Base-by-base conservation (phyloP, 148 eudicot species). In the Chenopodium album region DNA sequence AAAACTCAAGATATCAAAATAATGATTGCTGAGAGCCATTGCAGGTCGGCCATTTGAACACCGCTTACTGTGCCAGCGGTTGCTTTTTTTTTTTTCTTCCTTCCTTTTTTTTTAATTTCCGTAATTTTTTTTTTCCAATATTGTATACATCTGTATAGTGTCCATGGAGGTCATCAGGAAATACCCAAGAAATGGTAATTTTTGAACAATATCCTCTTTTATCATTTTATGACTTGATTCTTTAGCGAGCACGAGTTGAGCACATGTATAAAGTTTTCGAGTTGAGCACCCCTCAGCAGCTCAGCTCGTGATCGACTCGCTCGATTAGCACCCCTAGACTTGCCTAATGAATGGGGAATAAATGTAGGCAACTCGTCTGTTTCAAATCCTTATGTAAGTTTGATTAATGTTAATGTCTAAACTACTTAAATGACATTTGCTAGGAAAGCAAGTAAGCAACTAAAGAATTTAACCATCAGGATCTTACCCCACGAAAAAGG, bases 401-500 rank as follows among this genome's bases (percentile, higher is more conserved):
- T 70, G 73, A 1, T 32, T 32, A 70, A 17, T 32, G n/a, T 37
- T 34, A 34, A 1, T 32, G 7, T 70, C 3, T 16, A 1, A 4
- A 48, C 34, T 32, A 70, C 20, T 16, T 32, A 29, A 32, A 14
- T 70, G n/a, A 14, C 26, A 7, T 12, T 19, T 7, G 7, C 50
- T 71, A 41, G 74, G 50, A 71, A 66, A 71, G 50, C 74, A 37
- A 71, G 50, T 41, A 66, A 71, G 50, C 74, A 37, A 71, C 19
- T 71, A 2, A 4, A 37, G 13, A 34, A 37, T 41, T 4, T 19
- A 2, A 73, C 56, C 60, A 48, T 73, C 32, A 47, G 1, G 60
- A 50, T 32, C 3, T 60, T 47, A 20, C 60, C 41, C 44, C 48
- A 71, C 12, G 28, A 0, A 7, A 17, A 12, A 16, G 41, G 37